Base-by-base conservation (phyloP, 805 yeast species). In the Wickerhamomyces chambardii region DNA sequence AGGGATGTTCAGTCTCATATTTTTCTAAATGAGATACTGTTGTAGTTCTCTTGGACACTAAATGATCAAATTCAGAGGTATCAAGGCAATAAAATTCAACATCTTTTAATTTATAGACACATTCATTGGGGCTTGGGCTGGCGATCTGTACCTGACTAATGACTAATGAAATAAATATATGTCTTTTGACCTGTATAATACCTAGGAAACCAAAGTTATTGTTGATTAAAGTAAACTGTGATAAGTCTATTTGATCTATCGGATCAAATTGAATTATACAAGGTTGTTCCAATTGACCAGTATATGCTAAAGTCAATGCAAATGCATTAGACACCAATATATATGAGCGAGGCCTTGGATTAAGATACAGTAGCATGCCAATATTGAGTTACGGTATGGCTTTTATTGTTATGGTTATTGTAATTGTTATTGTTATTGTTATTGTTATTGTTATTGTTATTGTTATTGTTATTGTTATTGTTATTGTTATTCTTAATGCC, bases 311-410 rank as follows among this genome's bases (percentile, higher is more conserved):
- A 4, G 79, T 63, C 40, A 86, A 62, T 1, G 78, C 84, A 50
- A 64, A 70, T 19, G 68, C 70, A 30, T 69, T 66, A 16, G 80
- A 70, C 4, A 76, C 72, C 4, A 86, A 61, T 2, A 84, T 80
- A 38, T 84, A 63, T 10, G 89, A 70, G 36, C 95, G 63, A 2
- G 92, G 90, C 25, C 64, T 54, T 37, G 68, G 72, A 37, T 81
- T 74, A 35, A 82, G 64, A 54, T 66, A 76, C 11, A 84, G 67
- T 53, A 62, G 70, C 87, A 84, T 83, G n/a, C n/a, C n/a, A n/a
- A n/a, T n/a, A n/a, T n/a, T n/a, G n/a, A n/a, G n/a, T n/a, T n/a
- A n/a, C n/a, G n/a, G n/a, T n/a, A n/a, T n/a, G n/a, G n/a, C n/a
- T n/a, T n/a, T n/a, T n/a, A n/a, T n/a, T n/a, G n/a, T n/a, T n/a